Evolutionary conservation across 2,329 filamentous ascomycete species (phyloP).

Genomic region (Trichoderma sp.): DNA sequence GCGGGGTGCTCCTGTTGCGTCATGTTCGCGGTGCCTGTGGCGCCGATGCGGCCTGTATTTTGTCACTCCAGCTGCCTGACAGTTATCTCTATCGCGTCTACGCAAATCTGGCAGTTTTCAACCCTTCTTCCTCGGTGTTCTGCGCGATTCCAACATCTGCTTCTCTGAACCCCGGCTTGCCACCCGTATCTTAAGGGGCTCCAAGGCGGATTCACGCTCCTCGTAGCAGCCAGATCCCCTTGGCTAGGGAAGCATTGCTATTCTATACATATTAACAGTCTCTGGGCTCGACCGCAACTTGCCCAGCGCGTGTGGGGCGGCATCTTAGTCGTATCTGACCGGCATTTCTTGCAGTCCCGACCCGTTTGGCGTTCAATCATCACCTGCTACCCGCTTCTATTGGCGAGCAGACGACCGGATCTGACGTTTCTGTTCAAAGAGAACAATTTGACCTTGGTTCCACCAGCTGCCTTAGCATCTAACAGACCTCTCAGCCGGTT

Average conservation of each 20-base stretch:
- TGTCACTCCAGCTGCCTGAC: not conserved
- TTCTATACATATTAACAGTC: not conserved
- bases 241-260: not conserved
- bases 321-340: constrained; percentile 6
- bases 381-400: not conserved
- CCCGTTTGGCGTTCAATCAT: not conserved
- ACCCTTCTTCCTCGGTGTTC: not conserved
- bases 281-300: not conserved
- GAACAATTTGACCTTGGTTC: not conserved
- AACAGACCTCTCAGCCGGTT: not conserved
- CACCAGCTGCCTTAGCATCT: not conserved
- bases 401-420: not conserved
- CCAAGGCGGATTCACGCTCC: not conserved
- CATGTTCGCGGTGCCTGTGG: constrained; percentile 37
- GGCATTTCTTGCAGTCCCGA: constrained; percentile 20
- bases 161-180: not conserved
- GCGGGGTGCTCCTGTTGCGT: constrained; percentile 34
- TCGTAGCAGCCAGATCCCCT: not conserved
- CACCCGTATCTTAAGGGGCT: not conserved
- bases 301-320: constrained; percentile 15
- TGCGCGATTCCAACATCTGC: not conserved
- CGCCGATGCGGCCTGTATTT: not conserved
- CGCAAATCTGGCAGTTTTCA: not conserved
- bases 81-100: not conserved
- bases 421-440: not conserved